Percentiles rank a stretch among this genome's conserved stretches.
Conservation (phyloP, 176 grass and related monocot species). For the Lolium perenne region DNA sequence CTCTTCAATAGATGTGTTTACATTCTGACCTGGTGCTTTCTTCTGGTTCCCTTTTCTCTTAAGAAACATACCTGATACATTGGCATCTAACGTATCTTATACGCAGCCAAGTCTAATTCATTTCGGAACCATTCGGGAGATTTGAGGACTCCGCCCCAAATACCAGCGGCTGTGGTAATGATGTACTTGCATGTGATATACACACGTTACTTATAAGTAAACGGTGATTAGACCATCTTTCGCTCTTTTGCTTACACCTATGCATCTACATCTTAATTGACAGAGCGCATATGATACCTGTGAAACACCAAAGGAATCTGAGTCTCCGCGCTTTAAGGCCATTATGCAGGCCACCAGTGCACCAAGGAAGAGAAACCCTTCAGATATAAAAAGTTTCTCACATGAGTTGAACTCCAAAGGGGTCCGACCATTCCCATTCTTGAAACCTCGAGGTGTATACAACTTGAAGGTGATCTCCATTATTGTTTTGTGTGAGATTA, state of each 20-base stretch:
- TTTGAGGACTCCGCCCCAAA: slow-evolving; percentile 77
- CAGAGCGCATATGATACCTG: slow-evolving; percentile 90
- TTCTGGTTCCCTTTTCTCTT: slow-evolving; percentile 23
- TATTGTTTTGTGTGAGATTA: slow-evolving; percentile 6
- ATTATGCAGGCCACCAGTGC: slow-evolving; percentile 99
- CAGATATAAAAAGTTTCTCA: slow-evolving; percentile 97
- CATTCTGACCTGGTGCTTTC: slow-evolving; percentile 19
- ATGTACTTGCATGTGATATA: slow-evolving; percentile 29
- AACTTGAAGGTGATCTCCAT: slow-evolving; percentile 86
- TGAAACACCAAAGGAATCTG: slow-evolving; percentile 98
- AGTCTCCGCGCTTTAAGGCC: slow-evolving; percentile 98
- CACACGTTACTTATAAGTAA: slow-evolving; percentile 41
- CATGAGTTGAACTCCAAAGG: slow-evolving; percentile 99
- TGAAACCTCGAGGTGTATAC: slow-evolving; percentile 89
- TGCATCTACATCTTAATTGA: slow-evolving; percentile 46
- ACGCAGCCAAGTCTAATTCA: slow-evolving; percentile 78
- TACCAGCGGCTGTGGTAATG: slow-evolving; percentile 73
- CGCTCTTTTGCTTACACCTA: slow-evolving; percentile 35
- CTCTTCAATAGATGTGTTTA: slow-evolving; percentile 17
- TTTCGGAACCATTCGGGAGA: slow-evolving; percentile 71
- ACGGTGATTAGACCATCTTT: slow-evolving; percentile 8
- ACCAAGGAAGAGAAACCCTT: slow-evolving; percentile 88
- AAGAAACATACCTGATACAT: slow-evolving; percentile 25
- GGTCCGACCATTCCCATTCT: slow-evolving; percentile 94
- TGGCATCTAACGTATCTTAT: slow-evolving; percentile 43